Evolutionary conservation across 208 protist species (phyloP), one percentile per base, ranked within the genome.

Genomic region (Crithidia mellificae): DNA sequence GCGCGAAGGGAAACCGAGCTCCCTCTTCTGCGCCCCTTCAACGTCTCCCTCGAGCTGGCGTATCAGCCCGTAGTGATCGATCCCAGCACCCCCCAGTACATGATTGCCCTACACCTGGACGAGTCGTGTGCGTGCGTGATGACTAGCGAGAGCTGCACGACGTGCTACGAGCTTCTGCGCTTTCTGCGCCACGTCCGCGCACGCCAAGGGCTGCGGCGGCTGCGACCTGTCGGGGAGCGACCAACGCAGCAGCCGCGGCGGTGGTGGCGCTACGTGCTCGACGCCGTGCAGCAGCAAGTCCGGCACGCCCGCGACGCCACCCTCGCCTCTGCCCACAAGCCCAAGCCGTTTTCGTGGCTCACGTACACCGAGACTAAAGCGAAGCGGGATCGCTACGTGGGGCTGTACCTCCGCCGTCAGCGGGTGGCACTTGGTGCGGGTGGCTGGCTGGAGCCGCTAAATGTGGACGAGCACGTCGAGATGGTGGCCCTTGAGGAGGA

Each of bases 181-280:
- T 32, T 46, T 17, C 25, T 80, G 32, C 34, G 20, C 7, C 36
- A 59, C 19, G 74, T 73, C n/a, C 76, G 51, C 4, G 69, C 70
- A 19, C 72, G 70, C 11, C 70, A 71, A 47, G 57, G 62, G 27
- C 51, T 85, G 36, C 79, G 77, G 22, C 85, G 63, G 4, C 57
- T 88, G 36, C 77, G 78, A 6, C 77, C 74, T 0, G 30, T 74
- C 6, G 63, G 65, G n/a, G 29, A 24, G 34, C 68, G 78, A 17
- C 76, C 81, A 5, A 80, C 46, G 14, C 58, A 52, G 11, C 46
- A 80, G 66, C 79, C 88, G 36, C 78, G 63, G 17, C 71, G 54
- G 22, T 94, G 88, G 86, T 90, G 85, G 84, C 54, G 54, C 14
- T 94, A 91, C 77, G 82, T 83, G 0, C 76, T 88, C 17, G 61